Evolutionary conservation across 805 yeast species (phyloP).

Genomic region (Candida wancherniae): DNA sequence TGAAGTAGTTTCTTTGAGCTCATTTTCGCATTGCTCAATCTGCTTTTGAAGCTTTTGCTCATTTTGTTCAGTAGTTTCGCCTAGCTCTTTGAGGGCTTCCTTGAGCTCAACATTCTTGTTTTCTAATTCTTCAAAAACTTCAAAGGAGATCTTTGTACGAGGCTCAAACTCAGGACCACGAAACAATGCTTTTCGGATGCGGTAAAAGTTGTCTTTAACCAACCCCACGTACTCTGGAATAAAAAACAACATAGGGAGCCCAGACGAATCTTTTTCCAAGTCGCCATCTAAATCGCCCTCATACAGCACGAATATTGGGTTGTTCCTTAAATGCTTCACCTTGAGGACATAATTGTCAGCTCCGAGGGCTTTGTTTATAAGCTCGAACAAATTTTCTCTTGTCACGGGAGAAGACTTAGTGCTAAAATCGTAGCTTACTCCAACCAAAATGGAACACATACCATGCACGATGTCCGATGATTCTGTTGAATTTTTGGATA

Average conservation of each 20-base stretch:
- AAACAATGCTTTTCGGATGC: conserved; percentile 67
- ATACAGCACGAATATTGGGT: conserved; percentile 49
- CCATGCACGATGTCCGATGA: conserved; percentile 60
- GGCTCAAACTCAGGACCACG: conserved; percentile 77
- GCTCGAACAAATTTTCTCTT: conserved; percentile 54
- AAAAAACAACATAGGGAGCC: conserved; percentile 81
- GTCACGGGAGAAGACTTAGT: conserved; percentile 56
- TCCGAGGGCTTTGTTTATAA: conserved; percentile 71
- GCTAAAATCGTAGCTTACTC: conserved; percentile 75
- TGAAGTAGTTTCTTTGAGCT: conserved; percentile 21
- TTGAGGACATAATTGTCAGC: conserved; percentile 72
- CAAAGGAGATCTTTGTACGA: conserved; percentile 57
- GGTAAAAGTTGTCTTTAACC: conserved; percentile 60
- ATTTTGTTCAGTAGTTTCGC: conserved; percentile 14
- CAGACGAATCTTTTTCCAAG: conserved; percentile 64
- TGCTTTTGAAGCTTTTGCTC: conserved; percentile 19
- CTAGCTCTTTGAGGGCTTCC: conserved; percentile 21
- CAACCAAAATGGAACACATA: conserved; percentile 64
- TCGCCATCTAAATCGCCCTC: conserved; percentile 22
- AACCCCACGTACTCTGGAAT: conserved; percentile 58
- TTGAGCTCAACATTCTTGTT: conserved; percentile 26
- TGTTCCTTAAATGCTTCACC: conserved; percentile 67
- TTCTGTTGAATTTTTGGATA: conserved; percentile 47
- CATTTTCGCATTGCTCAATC: conserved; percentile 9
- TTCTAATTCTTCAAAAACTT: conserved; percentile 46